Evolutionary conservation across 768 basidiomycete species (phyloP), one percentile per base, ranked within the genome.

Genomic region (Rhodosporidiobolus sp.): DNA sequence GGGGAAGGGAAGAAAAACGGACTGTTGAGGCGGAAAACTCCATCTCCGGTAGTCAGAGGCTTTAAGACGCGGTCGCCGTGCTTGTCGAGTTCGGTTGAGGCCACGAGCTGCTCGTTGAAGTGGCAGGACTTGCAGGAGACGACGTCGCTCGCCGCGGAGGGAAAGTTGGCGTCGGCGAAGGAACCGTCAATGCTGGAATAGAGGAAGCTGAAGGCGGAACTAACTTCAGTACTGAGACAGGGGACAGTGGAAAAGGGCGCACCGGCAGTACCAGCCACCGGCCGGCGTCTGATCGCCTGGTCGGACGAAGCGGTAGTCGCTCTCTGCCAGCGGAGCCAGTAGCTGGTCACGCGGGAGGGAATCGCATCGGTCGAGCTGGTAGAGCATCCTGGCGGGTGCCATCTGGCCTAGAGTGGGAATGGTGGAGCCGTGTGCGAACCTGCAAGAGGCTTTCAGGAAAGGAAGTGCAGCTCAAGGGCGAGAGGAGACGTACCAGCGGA

Each of bases 181-280:
- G 54, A 19, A n/a, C n/a, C n/a, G n/a, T n/a, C n/a, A n/a, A n/a
- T n/a, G n/a, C n/a, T n/a, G n/a, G 14, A 16, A 10, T 0, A 19
- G 7, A 28, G 24, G 38, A 26, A 35, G 16, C 8, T 22, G 14
- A 28, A 59, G 19, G 43, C 6, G n/a, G 32, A n/a, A n/a, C n/a
- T n/a, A n/a, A n/a, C n/a, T n/a, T n/a, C n/a, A n/a, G n/a, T n/a
- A n/a, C n/a, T n/a, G n/a, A n/a, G n/a, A n/a, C n/a, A n/a, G n/a
- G n/a, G n/a, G n/a, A n/a, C n/a, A n/a, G 8, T 28, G n/a, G 26
- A 65, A 43, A 14, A 14, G 38, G 14, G 14, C 38, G 8, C 38
- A 43, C 64, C 28, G 11, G 54, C 64, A 57, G 65, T 11, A 66
- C 32, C 57, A 66, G 4, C 56, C 56, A 32, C 24, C 26, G 5